phyloP scores from a whole-genome alignment of 2,329 filamentous ascomycete species.

The Claviceps arundinis region DNA sequence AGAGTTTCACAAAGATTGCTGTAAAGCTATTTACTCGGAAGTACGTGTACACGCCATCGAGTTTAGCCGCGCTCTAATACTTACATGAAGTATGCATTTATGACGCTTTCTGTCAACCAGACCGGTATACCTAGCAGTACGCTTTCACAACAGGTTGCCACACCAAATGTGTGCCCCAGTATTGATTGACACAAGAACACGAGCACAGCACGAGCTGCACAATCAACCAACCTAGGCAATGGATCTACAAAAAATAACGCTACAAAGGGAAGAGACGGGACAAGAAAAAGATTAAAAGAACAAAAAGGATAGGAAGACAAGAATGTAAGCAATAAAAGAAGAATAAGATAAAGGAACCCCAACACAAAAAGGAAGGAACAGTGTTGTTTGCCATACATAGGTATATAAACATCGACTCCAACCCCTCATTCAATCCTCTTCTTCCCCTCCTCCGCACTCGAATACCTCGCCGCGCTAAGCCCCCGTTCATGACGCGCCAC shows the following conservation, averaged over 20 bases:
- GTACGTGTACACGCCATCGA: no score
- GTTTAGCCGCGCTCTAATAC: no score
- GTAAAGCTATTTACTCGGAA: no score
- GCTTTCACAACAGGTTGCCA: no score
- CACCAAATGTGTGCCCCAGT: no score
- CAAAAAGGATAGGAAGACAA: neutral
- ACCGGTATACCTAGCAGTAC: no score
- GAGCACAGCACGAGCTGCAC: no score
- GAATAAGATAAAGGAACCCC: neutral
- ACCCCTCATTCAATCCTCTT: constrained; percentile 77
- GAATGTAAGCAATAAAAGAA: neutral
- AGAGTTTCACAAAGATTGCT: no score
- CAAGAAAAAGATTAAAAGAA: neutral
- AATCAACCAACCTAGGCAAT: no score
- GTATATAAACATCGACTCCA: neutral
- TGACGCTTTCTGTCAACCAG: no score
- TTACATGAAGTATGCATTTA: no score
- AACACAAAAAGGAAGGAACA: neutral
- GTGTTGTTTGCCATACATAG: neutral
- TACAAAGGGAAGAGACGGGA: neutral
- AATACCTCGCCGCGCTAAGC: constrained; percentile 66
- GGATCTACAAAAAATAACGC: neutral
- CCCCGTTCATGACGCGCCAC: constrained; percentile 62
- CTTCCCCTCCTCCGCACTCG: constrained; percentile 91
- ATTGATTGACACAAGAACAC: no score